phyloP scores from a whole-genome alignment of 2,329 filamentous ascomycete species.

The Penicillium sp. region DNA sequence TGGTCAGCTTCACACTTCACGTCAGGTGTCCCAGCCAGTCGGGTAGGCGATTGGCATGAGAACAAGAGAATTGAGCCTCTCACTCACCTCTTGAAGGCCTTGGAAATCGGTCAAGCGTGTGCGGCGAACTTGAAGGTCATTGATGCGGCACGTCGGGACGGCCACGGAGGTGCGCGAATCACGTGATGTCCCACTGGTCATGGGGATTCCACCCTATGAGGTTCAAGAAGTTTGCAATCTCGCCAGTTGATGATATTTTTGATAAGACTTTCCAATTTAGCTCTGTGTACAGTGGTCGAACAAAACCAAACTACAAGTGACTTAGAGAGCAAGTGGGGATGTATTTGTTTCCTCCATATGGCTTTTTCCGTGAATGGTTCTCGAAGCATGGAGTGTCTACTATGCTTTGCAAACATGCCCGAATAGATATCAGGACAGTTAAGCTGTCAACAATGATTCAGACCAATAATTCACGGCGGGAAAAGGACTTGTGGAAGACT shows the following conservation, averaged over 20 bases:
- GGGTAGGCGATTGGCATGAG: not conserved
- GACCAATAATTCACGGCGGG: not conserved
- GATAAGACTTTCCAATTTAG: not conserved
- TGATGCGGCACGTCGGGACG: slow-evolving; percentile 26
- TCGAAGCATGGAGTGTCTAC: not conserved
- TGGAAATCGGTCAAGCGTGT: slow-evolving; percentile 22
- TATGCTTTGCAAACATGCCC: not conserved
- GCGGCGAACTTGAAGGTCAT: slow-evolving; percentile 15
- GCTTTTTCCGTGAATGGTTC: not conserved
- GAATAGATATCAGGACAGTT: not conserved
- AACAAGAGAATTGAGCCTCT: not conserved
- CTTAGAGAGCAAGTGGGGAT: not conserved
- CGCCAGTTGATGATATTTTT: not conserved
- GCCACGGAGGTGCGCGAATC: slow-evolving; percentile 23
- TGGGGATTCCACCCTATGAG: not conserved
- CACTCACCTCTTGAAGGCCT: slow-evolving; percentile 25
- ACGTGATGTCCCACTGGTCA: not conserved
- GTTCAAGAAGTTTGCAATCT: not conserved
- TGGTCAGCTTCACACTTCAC: slow-evolving; percentile 14
- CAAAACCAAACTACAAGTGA: not conserved
- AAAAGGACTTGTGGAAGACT: not conserved
- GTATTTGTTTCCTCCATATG: not conserved
- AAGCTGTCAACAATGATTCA: not conserved
- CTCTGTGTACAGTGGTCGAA: too few species aligned
- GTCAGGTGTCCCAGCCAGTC: not conserved